A percentile compares a stretch with the other conserved stretches of the same genome.
These are phyloP conservation scores for Wallemia hederae DNA, from an alignment of 1,284 basidiomycete species.

Conservation along the genomic window DNA sequence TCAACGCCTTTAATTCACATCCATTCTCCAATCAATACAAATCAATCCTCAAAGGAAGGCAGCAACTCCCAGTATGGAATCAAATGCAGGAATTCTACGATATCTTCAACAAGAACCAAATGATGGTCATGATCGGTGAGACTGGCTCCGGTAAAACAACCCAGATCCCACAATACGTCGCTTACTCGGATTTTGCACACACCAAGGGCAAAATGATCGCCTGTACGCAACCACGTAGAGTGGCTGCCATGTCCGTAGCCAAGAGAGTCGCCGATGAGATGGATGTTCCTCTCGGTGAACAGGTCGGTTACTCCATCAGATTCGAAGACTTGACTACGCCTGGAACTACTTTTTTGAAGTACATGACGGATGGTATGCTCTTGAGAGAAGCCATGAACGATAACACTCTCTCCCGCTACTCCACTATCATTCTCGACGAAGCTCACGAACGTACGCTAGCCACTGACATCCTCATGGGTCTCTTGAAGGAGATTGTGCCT, in stretches of 20 bases:
- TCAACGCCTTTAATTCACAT: constrained; percentile 63
- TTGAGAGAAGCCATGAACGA: constrained; percentile 74
- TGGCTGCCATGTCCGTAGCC: constrained; percentile 92
- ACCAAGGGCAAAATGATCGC: constrained; percentile 68
- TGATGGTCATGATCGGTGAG: constrained; percentile 89
- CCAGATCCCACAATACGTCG: constrained; percentile 91
- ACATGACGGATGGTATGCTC: constrained; percentile 97
- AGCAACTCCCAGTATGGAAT: constrained; percentile 65
- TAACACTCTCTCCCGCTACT: constrained; percentile 60
- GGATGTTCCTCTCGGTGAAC: constrained; percentile 68
- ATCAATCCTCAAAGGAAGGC: constrained; percentile 56
- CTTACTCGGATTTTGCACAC: constrained; percentile 72
- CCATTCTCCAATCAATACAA: constrained; percentile 53
- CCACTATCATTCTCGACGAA: constrained; percentile 92
- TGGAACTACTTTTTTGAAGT: constrained; percentile 74
- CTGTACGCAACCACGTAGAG: constrained; percentile 87
- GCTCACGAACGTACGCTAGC: constrained; percentile 94
- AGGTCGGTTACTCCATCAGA: constrained; percentile 94
- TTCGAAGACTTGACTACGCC: constrained; percentile 93
- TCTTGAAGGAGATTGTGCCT: constrained; percentile 43
- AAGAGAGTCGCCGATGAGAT: constrained; percentile 97
- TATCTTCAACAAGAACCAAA: constrained; percentile 59
- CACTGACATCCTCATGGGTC: constrained; percentile 94
- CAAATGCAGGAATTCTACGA: constrained; percentile 80
- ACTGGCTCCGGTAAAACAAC: constrained; percentile 97